A percentile compares a stretch with the other conserved stretches of the same genome.
phyloP scores from a whole-genome alignment of 1,284 basidiomycete species.

The Ceratobasidium sp. region DNA sequence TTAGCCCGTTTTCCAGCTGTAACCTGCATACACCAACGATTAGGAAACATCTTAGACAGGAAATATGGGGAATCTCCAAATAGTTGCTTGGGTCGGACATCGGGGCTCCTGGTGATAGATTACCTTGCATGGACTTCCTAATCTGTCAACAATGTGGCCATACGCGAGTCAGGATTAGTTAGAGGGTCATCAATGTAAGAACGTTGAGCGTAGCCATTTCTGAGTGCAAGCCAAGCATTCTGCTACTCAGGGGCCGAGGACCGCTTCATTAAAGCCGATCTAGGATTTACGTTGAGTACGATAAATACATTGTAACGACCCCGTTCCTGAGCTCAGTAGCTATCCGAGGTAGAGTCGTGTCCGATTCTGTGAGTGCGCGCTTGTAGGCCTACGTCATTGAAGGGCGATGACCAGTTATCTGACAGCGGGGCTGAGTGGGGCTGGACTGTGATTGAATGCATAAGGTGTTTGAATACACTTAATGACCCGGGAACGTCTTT shows the following conservation, averaged over 20 bases:
- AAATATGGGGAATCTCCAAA: too few species aligned
- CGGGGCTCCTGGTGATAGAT: too few species aligned
- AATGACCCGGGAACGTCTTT: neutral
- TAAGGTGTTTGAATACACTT: neutral
- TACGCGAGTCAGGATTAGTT: too few species aligned
- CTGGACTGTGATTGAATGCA: neutral
- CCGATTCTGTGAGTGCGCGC: neutral
- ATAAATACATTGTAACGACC: neutral
- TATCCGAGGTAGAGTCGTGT: neutral
- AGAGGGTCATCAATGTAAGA: too few species aligned
- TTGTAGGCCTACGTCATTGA: neutral
- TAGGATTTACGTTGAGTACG: neutral
- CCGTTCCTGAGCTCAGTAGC: neutral
- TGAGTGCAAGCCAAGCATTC: neutral
- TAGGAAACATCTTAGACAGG: too few species aligned
- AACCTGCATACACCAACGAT: too few species aligned
- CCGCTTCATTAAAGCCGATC: neutral
- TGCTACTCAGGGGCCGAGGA: neutral
- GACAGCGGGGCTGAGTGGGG: neutral
- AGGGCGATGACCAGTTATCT: neutral
- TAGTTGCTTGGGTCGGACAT: too few species aligned
- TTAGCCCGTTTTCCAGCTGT: too few species aligned
- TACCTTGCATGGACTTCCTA: too few species aligned
- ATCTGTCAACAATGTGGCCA: too few species aligned
- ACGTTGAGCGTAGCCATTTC: too few species aligned